Evolutionary conservation across 129 eudicot species (phyloP).

Genomic region (Logfia minima): DNA sequence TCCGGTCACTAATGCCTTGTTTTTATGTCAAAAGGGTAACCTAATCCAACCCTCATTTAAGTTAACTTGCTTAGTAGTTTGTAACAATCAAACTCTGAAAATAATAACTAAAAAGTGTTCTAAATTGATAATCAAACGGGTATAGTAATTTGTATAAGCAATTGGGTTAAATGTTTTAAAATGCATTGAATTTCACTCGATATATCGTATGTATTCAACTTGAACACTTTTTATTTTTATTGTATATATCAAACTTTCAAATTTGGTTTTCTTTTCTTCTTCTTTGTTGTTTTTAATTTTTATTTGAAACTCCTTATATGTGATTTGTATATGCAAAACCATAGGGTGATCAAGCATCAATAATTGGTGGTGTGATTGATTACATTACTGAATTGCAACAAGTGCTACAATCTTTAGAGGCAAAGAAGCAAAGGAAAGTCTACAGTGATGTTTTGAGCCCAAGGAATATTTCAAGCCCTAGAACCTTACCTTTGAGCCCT

Average conservation of each 20-base stretch:
- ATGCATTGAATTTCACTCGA: no score
- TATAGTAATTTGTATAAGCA: no score
- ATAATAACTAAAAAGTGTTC: no score
- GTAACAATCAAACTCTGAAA: no score
- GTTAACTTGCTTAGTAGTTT: not conserved
- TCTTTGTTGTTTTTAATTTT: no score
- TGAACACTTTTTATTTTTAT: no score
- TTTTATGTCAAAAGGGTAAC: constrained; percentile 87
- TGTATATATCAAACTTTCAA: not conserved
- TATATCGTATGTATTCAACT: not conserved
- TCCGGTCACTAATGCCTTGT: constrained; percentile 93
- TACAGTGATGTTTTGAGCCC: constrained; percentile 80
- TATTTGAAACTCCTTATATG: no score
- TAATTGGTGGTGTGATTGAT: constrained; percentile 91
- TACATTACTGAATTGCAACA: constrained; percentile 90
- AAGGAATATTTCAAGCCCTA: constrained; percentile 69
- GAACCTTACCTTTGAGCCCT: constrained; percentile 71
- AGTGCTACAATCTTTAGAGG: constrained; percentile 82
- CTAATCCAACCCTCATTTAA: not conserved
- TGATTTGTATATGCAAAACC: constrained; percentile 13
- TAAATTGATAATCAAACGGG: no score
- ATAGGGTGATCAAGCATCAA: constrained; percentile 98
- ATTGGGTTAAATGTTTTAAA: not conserved
- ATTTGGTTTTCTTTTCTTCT: no score
- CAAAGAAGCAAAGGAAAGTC: constrained; percentile 83